Evolutionary conservation across 495 filamentous ascomycete genomes (phyloP).

Genomic region (Penicillium longicatenatum): DNA sequence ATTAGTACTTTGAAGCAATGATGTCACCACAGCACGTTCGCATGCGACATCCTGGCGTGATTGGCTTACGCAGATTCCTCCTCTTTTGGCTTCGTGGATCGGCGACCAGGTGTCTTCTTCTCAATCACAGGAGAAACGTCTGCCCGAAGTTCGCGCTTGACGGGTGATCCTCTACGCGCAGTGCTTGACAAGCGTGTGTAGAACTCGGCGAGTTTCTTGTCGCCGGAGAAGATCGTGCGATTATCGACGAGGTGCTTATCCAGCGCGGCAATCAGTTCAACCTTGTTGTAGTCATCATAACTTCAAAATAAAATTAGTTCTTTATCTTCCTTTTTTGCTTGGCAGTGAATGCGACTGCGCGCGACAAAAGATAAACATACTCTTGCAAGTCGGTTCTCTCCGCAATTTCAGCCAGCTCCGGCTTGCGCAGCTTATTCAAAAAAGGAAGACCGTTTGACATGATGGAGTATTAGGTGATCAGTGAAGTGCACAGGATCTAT

Average conservation of each 20-base stretch:
- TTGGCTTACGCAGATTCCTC: slow-evolving; percentile 48
- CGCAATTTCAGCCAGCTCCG: slow-evolving; percentile 74
- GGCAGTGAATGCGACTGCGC: slow-evolving; percentile 9
- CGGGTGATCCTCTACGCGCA: slow-evolving; percentile 61
- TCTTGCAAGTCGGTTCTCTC: slow-evolving; percentile 70
- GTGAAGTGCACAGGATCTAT: slow-evolving; percentile 10
- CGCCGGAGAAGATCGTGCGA: slow-evolving; percentile 56
- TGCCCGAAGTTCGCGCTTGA: slow-evolving; percentile 64
- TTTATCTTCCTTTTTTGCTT: neutral
- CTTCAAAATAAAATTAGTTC: slow-evolving; percentile 46
- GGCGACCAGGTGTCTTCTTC: slow-evolving; percentile 37
- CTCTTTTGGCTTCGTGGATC: slow-evolving; percentile 39
- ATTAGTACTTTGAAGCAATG: neutral
- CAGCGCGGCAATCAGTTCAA: slow-evolving; percentile 76
- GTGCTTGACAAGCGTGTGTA: slow-evolving; percentile 64
- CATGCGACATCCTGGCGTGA: slow-evolving; percentile 3
- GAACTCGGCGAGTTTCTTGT: slow-evolving; percentile 71
- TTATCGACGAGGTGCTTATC: slow-evolving; percentile 74
- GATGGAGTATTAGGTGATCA: slow-evolving; percentile 21
- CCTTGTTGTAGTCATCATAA: slow-evolving; percentile 71
- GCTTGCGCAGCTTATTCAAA: slow-evolving; percentile 83
- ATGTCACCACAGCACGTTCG: neutral
- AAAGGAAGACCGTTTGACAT: slow-evolving; percentile 66
- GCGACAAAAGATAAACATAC: slow-evolving; percentile 50
- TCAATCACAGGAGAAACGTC: slow-evolving; percentile 29